Base-by-base conservation (phyloP, 164 flowering plant genomes). In the Dillenia suffruticosa region DNA sequence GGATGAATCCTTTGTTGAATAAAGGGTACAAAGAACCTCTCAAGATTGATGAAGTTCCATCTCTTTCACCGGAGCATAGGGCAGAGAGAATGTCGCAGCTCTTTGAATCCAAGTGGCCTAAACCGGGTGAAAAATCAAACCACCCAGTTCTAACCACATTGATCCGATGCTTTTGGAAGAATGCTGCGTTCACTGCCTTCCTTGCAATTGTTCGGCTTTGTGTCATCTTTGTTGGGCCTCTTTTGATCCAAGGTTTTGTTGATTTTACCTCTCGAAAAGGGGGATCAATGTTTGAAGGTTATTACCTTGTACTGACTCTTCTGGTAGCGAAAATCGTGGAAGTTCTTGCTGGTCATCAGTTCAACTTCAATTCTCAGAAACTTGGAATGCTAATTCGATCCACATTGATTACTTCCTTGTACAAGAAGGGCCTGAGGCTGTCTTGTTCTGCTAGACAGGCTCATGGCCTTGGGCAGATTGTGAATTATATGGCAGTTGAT, bases 401-500 rank as follows among this genome's bases (percentile, higher is more conserved):
- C 6, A 83, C 96, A 0, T 80, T 92, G 1, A 81, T 92, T 49
- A 85, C 99, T 12, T 73, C 89, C 3, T 69, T 95, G 50, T 95
- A 95, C 79, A 81, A 70, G 74, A 95, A 95, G 70, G 99, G 98
- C 1, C 72, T 95, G 56, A 81, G 82, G 59, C 75, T 95, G 12
- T 74, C 97, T 0, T 77, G 89, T 72, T 87, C 99, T 0, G 87
- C 96, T 10, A 67, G 98, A n/a, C 99, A 95, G 62, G 79, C 76
- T 44, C 99, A 95, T 53, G 98, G 97, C 5, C 79, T 88, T 1
- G 99, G 99, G 5, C 94, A 89, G 72, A 94, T 94, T 32, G 99
- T 94, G 45, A 94, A 94, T 57, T 91, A 88, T 77, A 94, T 94
- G 99, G 96, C 96, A 8, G 96, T 94, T 0, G 99, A 94, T 74